Percentiles rank a stretch among this genome's conserved stretches.
phyloP scores from a whole-genome alignment of 2,329 filamentous ascomycete genomes.

The Colletotrichum salicis region DNA sequence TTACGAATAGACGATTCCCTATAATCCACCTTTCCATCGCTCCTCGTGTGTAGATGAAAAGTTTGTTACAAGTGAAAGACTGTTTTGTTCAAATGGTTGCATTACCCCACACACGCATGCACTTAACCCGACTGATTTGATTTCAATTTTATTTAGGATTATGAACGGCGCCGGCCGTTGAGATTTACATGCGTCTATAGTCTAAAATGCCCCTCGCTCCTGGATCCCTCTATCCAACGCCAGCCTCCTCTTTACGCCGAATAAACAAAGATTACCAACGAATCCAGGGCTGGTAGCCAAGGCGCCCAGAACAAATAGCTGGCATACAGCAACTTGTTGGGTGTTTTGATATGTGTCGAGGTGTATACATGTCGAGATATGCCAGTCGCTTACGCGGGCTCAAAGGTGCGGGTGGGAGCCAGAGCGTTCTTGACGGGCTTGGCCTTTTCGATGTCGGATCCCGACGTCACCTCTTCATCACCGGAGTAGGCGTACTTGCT shows the following conservation, averaged over 20 bases:
- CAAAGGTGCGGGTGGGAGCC: conserved; percentile 19
- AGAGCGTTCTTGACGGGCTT: conserved; percentile 36
- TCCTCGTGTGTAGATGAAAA: no score
- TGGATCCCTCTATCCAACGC: neutral
- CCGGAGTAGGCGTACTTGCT: conserved; percentile 80
- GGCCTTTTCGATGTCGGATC: conserved; percentile 51
- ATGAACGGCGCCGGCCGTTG: conserved; percentile 5
- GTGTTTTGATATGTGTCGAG: neutral
- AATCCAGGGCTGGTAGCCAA: neutral
- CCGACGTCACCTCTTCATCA: conserved; percentile 57
- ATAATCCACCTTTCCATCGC: neutral
- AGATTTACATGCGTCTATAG: neutral
- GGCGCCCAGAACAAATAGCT: neutral
- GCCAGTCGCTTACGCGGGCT: conserved; percentile 12
- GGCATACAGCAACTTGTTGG: neutral
- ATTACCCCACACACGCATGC: neutral
- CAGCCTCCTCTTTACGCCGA: conserved; percentile 5
- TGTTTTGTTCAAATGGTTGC: no score
- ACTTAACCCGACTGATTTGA: neutral
- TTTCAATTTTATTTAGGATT: conserved; percentile 1
- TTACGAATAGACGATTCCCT: conserved; percentile 25
- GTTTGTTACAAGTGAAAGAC: no score
- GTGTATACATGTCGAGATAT: no score
- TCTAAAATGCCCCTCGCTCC: conserved; percentile 3
- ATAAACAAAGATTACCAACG: neutral